Conservation (phyloP, 441 rosid genomes). For the Kokia cookei region DNA sequence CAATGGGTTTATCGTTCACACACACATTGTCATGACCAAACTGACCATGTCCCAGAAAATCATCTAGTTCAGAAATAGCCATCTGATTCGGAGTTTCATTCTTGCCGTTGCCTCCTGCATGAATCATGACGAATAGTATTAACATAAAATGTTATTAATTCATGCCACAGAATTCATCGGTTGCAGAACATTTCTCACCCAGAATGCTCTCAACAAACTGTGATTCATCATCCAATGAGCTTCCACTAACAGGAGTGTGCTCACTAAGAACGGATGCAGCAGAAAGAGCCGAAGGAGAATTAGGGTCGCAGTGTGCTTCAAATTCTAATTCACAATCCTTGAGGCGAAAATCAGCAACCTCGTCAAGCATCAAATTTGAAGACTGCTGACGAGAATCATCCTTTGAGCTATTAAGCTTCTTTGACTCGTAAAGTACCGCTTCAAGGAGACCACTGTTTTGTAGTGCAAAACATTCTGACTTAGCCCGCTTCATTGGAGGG, state of each 20-base stretch:
- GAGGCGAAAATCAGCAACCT: constrained; percentile 40
- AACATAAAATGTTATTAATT: background rate
- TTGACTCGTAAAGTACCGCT: constrained; percentile 78
- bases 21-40: constrained; percentile 11
- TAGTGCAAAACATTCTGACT: constrained; percentile 54
- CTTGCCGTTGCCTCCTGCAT: constrained; percentile 2
- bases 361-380: constrained; percentile 58
- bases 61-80: constrained; percentile 13
- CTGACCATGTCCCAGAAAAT: constrained; percentile 16
- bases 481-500: constrained; percentile 45
- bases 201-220: constrained; percentile 25
- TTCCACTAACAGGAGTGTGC: constrained; percentile 48
- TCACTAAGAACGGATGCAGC: constrained; percentile 54
- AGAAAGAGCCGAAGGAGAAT: constrained; percentile 56
- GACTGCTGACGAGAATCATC: constrained; percentile 60
- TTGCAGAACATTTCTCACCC: constrained; percentile 28
- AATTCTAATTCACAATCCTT: constrained; percentile 45
- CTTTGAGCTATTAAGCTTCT: constrained; percentile 55
- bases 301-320: constrained; percentile 59
- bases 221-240: constrained; percentile 66
- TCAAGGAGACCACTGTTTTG: constrained; percentile 88
- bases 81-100: constrained; percentile 4
- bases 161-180: background rate
- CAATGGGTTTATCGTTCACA: constrained; percentile 13
- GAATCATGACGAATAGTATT: background rate